Base-by-base conservation (phyloP, 768 basidiomycete genomes). In the Panaeolus papilionaceus region DNA sequence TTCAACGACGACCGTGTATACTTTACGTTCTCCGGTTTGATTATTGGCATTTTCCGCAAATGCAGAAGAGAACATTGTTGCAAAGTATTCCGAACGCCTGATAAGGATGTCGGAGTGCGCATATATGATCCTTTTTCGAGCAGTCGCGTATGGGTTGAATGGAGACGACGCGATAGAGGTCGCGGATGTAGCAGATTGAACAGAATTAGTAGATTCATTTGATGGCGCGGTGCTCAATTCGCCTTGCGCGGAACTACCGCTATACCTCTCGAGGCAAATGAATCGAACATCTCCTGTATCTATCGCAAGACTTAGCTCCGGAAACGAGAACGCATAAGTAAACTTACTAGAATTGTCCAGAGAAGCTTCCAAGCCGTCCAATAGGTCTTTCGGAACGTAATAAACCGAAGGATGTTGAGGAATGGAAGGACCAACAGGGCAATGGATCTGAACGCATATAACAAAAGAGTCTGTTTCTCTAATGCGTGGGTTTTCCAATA, bases 241-340 rank as follows among this genome's bases (percentile, higher is more conserved):
- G 10, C 26, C 49, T 10, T 26, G 54, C 6, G 54, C 26, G 6
- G 54, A 28, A 12, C 7, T 16, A 58, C 54, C 28, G 28, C 16
- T 33, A 74, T 80, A 72, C 69, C 80, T 75, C 73, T 94, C 92
- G 8, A 93, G 78, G 73, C 92, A 92, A 9, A 93, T 78, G 70
- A 94, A 93, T 64, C 86, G 84, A 6, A 94, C 88, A 73, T 94
- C 92, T 11, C 92, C 92, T 3, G 92, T 92, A 71, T 90, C 88
- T 88, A 73, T 20, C 11, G 64, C 9, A 39, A 23, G 37, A 33
- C 28, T 63, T 23, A 18, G 18, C 42, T 62, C 2, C 58, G 45
- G 47, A 23, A 44, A 61, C 8, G 16, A 23, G 47, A 33, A 38
- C 12, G 12, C 39, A 42, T 16, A 63, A 64, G 37, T 20, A 63